phyloP scores from a whole-genome alignment of 768 basidiomycete species.

The Amanita rubescens region DNA sequence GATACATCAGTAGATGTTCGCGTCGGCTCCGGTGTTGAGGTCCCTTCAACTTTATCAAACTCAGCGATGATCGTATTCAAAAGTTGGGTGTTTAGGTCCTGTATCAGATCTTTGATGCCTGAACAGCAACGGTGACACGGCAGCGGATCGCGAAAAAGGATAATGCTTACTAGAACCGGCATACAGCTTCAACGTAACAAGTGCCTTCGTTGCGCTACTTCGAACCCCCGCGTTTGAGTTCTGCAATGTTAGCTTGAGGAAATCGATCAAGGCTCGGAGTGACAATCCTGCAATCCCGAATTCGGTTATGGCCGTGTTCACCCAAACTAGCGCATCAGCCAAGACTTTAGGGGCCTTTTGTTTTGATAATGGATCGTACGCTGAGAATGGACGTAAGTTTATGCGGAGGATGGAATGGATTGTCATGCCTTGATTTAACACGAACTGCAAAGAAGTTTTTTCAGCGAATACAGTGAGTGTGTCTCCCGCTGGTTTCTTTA shows the following conservation, averaged over 20 bases:
- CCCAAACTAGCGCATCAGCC: slow-evolving; percentile 85
- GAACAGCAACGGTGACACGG: slow-evolving; percentile 6
- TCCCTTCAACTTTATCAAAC: slow-evolving; percentile 88
- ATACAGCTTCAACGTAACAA: slow-evolving; percentile 88
- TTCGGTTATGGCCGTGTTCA: slow-evolving; percentile 77
- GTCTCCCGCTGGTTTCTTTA: slow-evolving; percentile 95
- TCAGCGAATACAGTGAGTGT: slow-evolving; percentile 79
- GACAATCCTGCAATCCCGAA: slow-evolving; percentile 89
- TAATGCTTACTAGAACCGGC: slow-evolving; percentile 68
- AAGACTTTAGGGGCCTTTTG: slow-evolving; percentile 97
- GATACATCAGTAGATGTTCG: slow-evolving; percentile 72
- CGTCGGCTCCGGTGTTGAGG: slow-evolving; percentile 67
- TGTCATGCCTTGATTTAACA: slow-evolving; percentile 77
- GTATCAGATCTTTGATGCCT: slow-evolving; percentile 90
- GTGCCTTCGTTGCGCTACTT: slow-evolving; percentile 85
- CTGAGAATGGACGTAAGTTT: slow-evolving; percentile 31
- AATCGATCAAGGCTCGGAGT: slow-evolving; percentile 81
- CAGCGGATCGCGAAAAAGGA: neutral
- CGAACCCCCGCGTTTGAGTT: slow-evolving; percentile 94
- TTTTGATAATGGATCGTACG: slow-evolving; percentile 87
- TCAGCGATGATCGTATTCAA: slow-evolving; percentile 84
- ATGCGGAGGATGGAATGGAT: neutral
- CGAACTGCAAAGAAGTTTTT: slow-evolving; percentile 90
- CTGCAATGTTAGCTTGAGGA: slow-evolving; percentile 77
- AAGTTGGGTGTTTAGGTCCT: slow-evolving; percentile 92